Conservation (phyloP, 495 filamentous ascomycete species). For the Penicillium diatomitis region DNA sequence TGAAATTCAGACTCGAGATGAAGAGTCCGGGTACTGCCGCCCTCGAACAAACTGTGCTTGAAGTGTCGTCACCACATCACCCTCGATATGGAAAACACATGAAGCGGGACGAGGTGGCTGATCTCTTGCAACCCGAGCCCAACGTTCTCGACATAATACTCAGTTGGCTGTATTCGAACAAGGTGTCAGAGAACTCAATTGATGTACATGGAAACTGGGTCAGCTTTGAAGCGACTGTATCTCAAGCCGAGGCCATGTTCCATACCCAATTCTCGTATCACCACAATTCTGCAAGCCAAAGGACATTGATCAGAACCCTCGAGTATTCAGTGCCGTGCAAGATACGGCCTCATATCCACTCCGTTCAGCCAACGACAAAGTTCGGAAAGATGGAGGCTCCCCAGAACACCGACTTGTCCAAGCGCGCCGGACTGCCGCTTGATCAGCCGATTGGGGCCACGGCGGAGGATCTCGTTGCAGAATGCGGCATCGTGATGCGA, state of each 20-base stretch:
- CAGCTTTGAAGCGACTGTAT: slow-evolving; percentile 40
- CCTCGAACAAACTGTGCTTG: slow-evolving; percentile 52
- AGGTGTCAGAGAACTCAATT: slow-evolving; percentile 34
- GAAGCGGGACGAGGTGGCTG: slow-evolving; percentile 44
- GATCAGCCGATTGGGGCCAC: slow-evolving; percentile 18
- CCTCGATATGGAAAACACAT: slow-evolving; percentile 55
- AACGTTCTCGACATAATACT: slow-evolving; percentile 33
- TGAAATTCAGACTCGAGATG: slow-evolving; percentile 48
- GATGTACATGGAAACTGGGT: slow-evolving; percentile 47
- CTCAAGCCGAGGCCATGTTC: slow-evolving; percentile 44
- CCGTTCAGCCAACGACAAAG: slow-evolving; percentile 49
- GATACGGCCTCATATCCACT: slow-evolving; percentile 35
- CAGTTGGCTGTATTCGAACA: slow-evolving; percentile 40
- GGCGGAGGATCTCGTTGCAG: slow-evolving; percentile 18
- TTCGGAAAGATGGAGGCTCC: slow-evolving; percentile 34
- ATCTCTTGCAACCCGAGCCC: slow-evolving; percentile 39
- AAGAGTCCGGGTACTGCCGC: slow-evolving; percentile 40
- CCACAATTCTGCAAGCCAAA: slow-evolving; percentile 24
- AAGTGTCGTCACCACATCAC: slow-evolving; percentile 54
- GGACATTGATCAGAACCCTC: slow-evolving; percentile 42
- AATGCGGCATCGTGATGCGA: slow-evolving; percentile 43
- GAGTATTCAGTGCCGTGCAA: slow-evolving; percentile 49
- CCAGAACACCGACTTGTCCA: background rate
- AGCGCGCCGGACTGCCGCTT: slow-evolving; percentile 1
- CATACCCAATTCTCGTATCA: slow-evolving; percentile 47